A percentile compares a stretch with the other conserved stretches of the same genome.
Conservation (phyloP, 2,329 filamentous ascomycete genomes). For the Pestalotiopsis sp. region DNA sequence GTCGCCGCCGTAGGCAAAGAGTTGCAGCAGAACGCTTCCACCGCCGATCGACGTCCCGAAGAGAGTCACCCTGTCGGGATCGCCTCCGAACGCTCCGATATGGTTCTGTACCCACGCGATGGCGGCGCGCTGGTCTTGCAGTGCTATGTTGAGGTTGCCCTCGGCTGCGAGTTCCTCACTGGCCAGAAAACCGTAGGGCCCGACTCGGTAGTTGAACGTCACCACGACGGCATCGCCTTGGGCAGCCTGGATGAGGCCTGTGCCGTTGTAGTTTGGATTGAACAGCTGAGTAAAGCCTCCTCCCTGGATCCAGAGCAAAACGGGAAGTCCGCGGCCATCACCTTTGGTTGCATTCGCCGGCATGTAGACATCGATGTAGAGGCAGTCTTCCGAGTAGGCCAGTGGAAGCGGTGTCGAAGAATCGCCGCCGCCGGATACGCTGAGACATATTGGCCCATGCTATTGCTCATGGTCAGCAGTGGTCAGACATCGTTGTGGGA, state of each 20-base stretch:
- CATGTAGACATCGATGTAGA: conserved; percentile 59
- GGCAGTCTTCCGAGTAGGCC: conserved; percentile 48
- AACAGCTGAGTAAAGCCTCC: conserved; percentile 24
- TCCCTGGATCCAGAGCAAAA: conserved; percentile 28
- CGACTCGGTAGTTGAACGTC: conserved; percentile 31
- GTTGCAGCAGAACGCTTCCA: not conserved
- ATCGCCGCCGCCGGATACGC: not conserved
- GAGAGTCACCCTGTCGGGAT: conserved; percentile 21
- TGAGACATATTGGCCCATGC: not conserved
- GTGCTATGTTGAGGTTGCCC: conserved; percentile 25
- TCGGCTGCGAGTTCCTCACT: conserved; percentile 23
- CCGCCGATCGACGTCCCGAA: conserved; percentile 27
- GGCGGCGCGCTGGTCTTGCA: conserved; percentile 25
- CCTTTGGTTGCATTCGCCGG: conserved; percentile 31
- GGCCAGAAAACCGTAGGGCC: conserved; percentile 31
- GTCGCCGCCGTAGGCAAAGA: not conserved
- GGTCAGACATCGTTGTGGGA: not conserved
- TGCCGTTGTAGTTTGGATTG: conserved; percentile 35
- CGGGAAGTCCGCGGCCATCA: conserved; percentile 17
- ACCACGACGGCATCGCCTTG: conserved; percentile 26
- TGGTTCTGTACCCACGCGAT: conserved; percentile 23
- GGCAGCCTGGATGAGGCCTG: conserved; percentile 33
- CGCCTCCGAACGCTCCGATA: conserved; percentile 23
- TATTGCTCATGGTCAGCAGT: not conserved
- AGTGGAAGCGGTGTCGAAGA: not conserved